Evolutionary conservation across 441 rosid species (phyloP), one percentile per base, ranked within the genome.

Genomic region (Gossypium davidsonii): DNA sequence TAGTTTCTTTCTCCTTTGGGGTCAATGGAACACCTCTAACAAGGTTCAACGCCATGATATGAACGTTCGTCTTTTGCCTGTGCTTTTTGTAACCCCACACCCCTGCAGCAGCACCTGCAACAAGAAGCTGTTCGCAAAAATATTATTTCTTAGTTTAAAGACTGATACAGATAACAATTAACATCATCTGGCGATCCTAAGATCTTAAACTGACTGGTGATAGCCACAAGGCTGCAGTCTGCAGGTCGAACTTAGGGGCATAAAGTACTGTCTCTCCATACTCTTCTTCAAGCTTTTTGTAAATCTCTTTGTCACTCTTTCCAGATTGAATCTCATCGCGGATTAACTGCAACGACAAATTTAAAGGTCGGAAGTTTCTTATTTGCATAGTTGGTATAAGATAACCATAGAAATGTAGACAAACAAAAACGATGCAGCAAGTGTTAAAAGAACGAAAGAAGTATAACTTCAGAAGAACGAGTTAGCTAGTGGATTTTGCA

Each of bases 221-320:
- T 69, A 93, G 84, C 96, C 98, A 90, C 78, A 95, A 78, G 48
- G 90, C 97, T 1, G 98, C 96, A 44, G 97, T 95, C 79, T 95
- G 98, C 81, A 85, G 8, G 83, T 92, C 99, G 67, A 95, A 95
- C 76, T 92, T 95, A 0, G 97, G 96, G 31, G 98, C 83, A 55
- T 95, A 95, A 49, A 95, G 99, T 56, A 95, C 96, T 0, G 99
- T 92, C 87, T 92, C 99, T 49, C 99, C 98, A 64, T 11, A 95
- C 17, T 95, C 98, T 65, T 90, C 91, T 85, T 90, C 97, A 7
- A 95, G 93, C 86, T 95, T 95, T 77, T 80, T 89, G 80, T 68
- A 95, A 37, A 93, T 86, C 73, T 95, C 98, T 83, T 88, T 95
- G 90, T 95, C 98, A 26, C 85, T 74, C 81, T 90, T 93, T 66